Percentiles rank a stretch among this genome's conserved stretches.
phyloP scores from a whole-genome alignment of 805 yeast species.

The Scheffersomyces coipomensis region DNA sequence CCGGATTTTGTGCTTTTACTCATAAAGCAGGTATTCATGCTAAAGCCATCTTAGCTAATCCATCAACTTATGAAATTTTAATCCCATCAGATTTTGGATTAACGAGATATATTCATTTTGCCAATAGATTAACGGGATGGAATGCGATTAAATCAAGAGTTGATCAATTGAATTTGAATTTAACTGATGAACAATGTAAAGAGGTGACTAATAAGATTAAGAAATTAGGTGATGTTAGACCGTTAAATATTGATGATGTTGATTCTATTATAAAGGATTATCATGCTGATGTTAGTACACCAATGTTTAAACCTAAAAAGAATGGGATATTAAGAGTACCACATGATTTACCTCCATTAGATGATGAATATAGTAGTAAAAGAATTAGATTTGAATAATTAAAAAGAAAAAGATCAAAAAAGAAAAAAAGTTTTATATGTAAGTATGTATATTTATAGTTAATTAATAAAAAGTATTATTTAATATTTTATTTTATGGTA shows the following conservation, averaged over 20 bases:
- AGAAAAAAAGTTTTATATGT: not conserved
- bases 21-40: constrained; percentile 99
- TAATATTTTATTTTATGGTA: too few species aligned
- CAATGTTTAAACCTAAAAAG: not conserved
- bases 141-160: constrained; percentile 98
- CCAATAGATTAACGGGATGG: constrained; percentile 98
- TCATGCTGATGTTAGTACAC: constrained; percentile 61
- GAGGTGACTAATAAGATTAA: constrained; percentile 93
- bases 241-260: constrained; percentile 92
- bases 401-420: not conserved
- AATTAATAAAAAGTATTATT: too few species aligned
- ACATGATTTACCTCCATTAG: constrained; percentile 5
- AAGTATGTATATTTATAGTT: not conserved
- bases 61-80: constrained; percentile 96
- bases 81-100: constrained; percentile 95
- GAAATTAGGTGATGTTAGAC: constrained; percentile 92
- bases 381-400: constrained; percentile 3
- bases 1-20: constrained; percentile 99
- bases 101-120: constrained; percentile 94
- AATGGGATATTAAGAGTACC: constrained; percentile 5
- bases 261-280: constrained; percentile 93
- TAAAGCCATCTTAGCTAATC: constrained; percentile 96
- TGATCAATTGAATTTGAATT: constrained; percentile 87
- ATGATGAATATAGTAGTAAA: constrained; percentile 1
- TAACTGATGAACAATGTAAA: constrained; percentile 91